A percentile compares a stretch with the other conserved stretches of the same genome.
These are phyloP conservation scores for Coemansia biformis DNA, from an alignment of 192 early-diverging fungal genomes.

Conservation along the genomic window DNA sequence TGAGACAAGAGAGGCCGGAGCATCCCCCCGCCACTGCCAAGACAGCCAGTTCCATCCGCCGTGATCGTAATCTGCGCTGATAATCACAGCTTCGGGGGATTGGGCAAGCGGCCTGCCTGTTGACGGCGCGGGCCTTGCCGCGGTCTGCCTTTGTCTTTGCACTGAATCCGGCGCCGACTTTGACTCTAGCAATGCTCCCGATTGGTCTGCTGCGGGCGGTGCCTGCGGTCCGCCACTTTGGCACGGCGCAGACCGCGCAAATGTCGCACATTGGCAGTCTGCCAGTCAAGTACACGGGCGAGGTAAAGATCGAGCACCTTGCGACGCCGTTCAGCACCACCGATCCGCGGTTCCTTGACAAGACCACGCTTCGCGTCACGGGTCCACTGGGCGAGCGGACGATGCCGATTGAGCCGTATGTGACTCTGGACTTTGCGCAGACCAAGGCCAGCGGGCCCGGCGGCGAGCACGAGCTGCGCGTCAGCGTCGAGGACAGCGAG, in stretches of 20 bases:
- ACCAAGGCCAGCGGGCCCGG: background rate
- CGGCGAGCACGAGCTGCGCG: constrained; percentile 44
- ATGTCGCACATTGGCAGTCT: constrained; percentile 79
- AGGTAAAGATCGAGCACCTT: constrained; percentile 68
- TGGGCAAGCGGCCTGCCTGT: too few species aligned
- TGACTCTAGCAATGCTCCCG: constrained; percentile 2
- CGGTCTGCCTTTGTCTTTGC: too few species aligned
- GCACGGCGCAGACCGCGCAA: constrained; percentile 8
- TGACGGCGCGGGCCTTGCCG: too few species aligned
- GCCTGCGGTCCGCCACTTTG: constrained; percentile 8
- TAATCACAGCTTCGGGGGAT: too few species aligned
- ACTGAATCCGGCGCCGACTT: background rate
- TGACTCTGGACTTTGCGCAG: constrained; percentile 39
- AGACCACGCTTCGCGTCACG: constrained; percentile 63
- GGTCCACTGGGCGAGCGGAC: constrained; percentile 77
- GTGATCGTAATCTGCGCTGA: too few species aligned
- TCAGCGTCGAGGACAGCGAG: constrained; percentile 56
- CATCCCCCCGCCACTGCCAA: too few species aligned
- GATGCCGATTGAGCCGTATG: constrained; percentile 80
- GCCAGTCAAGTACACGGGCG: constrained; percentile 65
- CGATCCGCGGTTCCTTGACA: constrained; percentile 59
- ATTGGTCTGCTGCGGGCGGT: background rate
- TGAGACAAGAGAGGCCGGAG: too few species aligned
- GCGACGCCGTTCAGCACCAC: constrained; percentile 55
- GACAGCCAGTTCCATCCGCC: too few species aligned